These are phyloP conservation scores for Neopestalotiopsis sp. DNA, from an alignment of 2,329 filamentous ascomycete species.

Conservation along the genomic window DNA sequence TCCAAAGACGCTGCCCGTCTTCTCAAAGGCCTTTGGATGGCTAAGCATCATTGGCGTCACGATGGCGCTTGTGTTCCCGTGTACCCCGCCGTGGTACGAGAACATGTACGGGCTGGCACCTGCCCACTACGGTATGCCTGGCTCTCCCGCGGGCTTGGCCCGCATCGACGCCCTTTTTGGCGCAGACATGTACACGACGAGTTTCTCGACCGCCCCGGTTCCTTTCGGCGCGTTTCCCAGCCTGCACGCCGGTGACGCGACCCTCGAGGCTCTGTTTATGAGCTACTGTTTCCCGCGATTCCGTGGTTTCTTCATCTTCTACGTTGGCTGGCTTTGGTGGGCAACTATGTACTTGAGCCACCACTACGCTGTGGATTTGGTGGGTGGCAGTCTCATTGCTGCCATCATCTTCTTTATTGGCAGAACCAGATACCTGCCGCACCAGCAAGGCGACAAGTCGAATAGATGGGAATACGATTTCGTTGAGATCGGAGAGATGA, in stretches of 20 bases:
- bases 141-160: constrained; percentile 86
- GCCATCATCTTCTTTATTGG: constrained; percentile 82
- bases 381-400: constrained; percentile 81
- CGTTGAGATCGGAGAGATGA: constrained; percentile 77
- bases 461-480: constrained; percentile 97
- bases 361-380: constrained; percentile 93
- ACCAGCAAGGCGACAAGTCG: constrained; percentile 81
- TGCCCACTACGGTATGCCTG: constrained; percentile 89
- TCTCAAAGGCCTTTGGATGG: constrained; percentile 87
- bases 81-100: constrained; percentile 97
- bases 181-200: constrained; percentile 90
- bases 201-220: constrained; percentile 86
- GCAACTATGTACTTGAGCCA: constrained; percentile 98
- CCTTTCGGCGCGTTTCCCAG: constrained; percentile 96
- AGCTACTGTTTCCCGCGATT: constrained; percentile 87
- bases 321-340: constrained; percentile 96
- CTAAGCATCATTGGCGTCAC: constrained; percentile 88
- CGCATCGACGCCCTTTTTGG: constrained; percentile 90
- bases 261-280: constrained; percentile 90
- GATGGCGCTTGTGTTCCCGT: constrained; percentile 89
- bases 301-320: constrained; percentile 78
- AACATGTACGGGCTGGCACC: constrained; percentile 89
- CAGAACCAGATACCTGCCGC: constrained; percentile 80
- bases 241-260: constrained; percentile 87
- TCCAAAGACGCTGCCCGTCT: constrained; percentile 83